Percentiles rank a stretch among this genome's conserved stretches.
Evolutionary conservation across 768 basidiomycete genomes (phyloP).

Genomic region (Psilocybe cyanescens): DNA sequence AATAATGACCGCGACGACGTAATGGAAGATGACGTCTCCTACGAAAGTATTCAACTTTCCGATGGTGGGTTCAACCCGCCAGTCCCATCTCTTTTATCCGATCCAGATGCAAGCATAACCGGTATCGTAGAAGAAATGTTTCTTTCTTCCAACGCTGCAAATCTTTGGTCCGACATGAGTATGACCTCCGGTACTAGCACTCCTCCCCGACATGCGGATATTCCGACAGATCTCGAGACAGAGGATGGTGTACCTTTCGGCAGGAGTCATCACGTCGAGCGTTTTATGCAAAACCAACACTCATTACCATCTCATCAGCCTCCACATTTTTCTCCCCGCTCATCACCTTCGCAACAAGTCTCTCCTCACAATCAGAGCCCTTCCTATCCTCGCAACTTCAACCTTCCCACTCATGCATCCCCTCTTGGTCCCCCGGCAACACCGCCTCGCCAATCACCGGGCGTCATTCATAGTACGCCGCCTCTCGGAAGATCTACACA

Average conservation of each 20-base stretch:
- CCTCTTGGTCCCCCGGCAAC: slow-evolving; percentile 37
- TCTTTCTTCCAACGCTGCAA: slow-evolving; percentile 40
- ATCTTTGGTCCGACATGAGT: slow-evolving; percentile 24
- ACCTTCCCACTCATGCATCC: slow-evolving; percentile 34
- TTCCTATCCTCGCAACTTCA: slow-evolving; percentile 30
- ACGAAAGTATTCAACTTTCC: slow-evolving; percentile 48
- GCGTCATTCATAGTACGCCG: slow-evolving; percentile 35
- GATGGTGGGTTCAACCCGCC: slow-evolving; percentile 39
- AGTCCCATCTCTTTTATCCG: slow-evolving; percentile 38
- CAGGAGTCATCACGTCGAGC: slow-evolving; percentile 62
- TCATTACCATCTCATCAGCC: slow-evolving; percentile 30
- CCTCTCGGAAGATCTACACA: slow-evolving; percentile 41
- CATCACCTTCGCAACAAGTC: slow-evolving; percentile 23
- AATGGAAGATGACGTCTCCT: slow-evolving; percentile 39
- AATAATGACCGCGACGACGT: slow-evolving; percentile 18
- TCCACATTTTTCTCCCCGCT: slow-evolving; percentile 34
- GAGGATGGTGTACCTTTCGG: slow-evolving; percentile 70
- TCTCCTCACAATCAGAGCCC: slow-evolving; percentile 24
- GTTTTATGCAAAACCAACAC: slow-evolving; percentile 50
- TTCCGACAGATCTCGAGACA: slow-evolving; percentile 61
- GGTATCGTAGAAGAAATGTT: slow-evolving; percentile 77
- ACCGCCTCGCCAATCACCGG: slow-evolving; percentile 37
- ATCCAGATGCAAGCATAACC: slow-evolving; percentile 64
- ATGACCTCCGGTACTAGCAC: slow-evolving; percentile 35
- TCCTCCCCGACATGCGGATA: slow-evolving; percentile 44